Base-by-base conservation (phyloP, 1,284 basidiomycete species). In the Trichosporon sp. region DNA sequence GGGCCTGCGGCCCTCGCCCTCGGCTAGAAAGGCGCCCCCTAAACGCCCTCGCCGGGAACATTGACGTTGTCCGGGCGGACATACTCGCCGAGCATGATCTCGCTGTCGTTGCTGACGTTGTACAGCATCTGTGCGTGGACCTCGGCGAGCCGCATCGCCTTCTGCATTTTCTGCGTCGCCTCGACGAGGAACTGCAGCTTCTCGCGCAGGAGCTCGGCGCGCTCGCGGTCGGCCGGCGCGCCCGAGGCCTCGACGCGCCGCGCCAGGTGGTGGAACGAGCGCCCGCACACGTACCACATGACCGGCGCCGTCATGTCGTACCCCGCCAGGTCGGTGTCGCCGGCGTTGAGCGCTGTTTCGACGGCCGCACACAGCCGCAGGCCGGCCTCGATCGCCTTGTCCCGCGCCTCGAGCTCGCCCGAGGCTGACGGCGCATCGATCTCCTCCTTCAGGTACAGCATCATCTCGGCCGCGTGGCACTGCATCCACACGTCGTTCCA, bases 361-460 rank as follows among this genome's bases (percentile, higher is more conserved):
- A 76, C 31, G n/a, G 68, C 69, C 6, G 74, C 69, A 15, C 73
- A 69, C 9, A 77, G 67, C 15, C 75, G 74, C 11, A 72, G 56
- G 1, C 72, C 70, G 9, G 74, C 69, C 8, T 69, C 75, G 21
- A 78, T 72, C n/a, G 67, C 66, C 53, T 71, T 69, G 35, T 73
- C 62, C 47, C 75, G 69, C 58, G 72, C 65, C 47, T 75, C 73
- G 12, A 18, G 29, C 65, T 66, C 72, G 21, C 67, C 68, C 18
- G 58, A 66, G 3, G 58, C 29, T 13, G 69, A 68, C 2, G 65
- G 62, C 15, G 68, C 64, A 58, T 78, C 77, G 21, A 77, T 68
- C 42, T 76, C 75, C 47, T 75, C 75, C 65, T 73, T 76, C 34
- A 71, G 69, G 65, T 76, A 73, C 11, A 79, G 66, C 3, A 73